phyloP scores from a whole-genome alignment of 2,329 filamentous ascomycete genomes.

The Xylariaceae sp. region DNA sequence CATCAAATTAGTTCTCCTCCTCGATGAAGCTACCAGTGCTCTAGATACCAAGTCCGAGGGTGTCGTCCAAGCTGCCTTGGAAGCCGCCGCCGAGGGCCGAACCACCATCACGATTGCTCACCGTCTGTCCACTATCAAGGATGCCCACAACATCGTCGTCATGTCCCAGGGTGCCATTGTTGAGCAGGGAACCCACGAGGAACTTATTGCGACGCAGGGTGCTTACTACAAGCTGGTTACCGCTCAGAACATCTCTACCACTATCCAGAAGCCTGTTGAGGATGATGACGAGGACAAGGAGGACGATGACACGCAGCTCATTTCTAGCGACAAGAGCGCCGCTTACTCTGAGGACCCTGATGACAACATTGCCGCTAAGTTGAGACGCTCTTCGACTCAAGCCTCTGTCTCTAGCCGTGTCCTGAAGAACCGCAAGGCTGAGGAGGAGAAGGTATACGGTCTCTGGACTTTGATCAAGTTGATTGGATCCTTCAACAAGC shows the following conservation, averaged over 20 bases:
- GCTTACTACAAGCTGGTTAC: slow-evolving; percentile 83
- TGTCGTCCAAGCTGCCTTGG: slow-evolving; percentile 86
- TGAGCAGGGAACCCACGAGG: slow-evolving; percentile 84
- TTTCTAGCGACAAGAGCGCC: slow-evolving; percentile 41
- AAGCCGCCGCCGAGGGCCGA: slow-evolving; percentile 75
- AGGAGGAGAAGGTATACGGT: slow-evolving; percentile 55
- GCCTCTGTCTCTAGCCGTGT: slow-evolving; percentile 65
- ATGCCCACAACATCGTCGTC: slow-evolving; percentile 93
- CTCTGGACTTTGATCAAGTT: slow-evolving; percentile 73
- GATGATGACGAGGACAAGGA: slow-evolving; percentile 50
- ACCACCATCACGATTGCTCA: slow-evolving; percentile 97
- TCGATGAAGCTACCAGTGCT: slow-evolving; percentile 92
- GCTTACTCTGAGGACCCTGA: slow-evolving; percentile 52
- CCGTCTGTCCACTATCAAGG: slow-evolving; percentile 86
- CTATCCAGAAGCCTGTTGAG: slow-evolving; percentile 40
- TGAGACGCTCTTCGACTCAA: slow-evolving; percentile 50
- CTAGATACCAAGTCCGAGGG: slow-evolving; percentile 93
- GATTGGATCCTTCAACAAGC: slow-evolving; percentile 71
- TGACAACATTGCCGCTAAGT: slow-evolving; percentile 54
- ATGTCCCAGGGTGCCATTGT: slow-evolving; percentile 81
- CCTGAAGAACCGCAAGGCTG: slow-evolving; percentile 51
- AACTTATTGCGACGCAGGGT: slow-evolving; percentile 61
- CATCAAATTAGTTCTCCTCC: slow-evolving; percentile 57
- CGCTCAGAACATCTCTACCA: slow-evolving; percentile 70
- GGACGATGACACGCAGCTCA: slow-evolving; percentile 34